Base-by-base conservation (phyloP, 192 early-diverging fungal genomes). In the Coemansia sp. region DNA sequence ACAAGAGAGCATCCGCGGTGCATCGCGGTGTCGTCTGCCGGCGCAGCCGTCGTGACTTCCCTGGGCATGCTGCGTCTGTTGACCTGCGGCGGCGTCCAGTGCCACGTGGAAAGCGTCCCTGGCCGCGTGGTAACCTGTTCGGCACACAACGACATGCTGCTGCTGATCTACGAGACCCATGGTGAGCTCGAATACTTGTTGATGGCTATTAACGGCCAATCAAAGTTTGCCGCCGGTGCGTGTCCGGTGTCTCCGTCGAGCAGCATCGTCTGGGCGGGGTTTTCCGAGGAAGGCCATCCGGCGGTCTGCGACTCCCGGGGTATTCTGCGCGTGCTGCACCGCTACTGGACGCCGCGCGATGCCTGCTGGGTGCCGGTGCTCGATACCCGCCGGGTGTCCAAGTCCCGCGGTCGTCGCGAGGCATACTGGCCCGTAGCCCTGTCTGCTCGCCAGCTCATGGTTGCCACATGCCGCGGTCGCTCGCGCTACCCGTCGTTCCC, bases 391-490 rank as follows among this genome's bases (percentile, higher is more conserved):
- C 64, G 42, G 22, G 64, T 68, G 16, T 80, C 83, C 11, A 58
- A 49, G 22, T 55, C 62, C 7, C 46, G 64, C 4, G 65, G 74
- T 52, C 72, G 83, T 60, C 72, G 83, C 61, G 90, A 89, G 59
- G 46, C 63, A 9, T 92, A 91, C 68, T 98, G 95, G 95, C 89
- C 94, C 2, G 86, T 97, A 46, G 94, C 90, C 3, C 64, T 95
- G 0, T 83, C 86, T 6, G 88, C 85, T 30, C 72, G 74, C 32
- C 69, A 87, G 58, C 75, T 95, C 54, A 85, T 91, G 56, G 92
- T 86, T 65, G 74, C 90, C 35, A 83, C 87, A 8, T 88, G 86
- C 70, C 87, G 85, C 16, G 46, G 56, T 51, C 58, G 58, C 54
- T 32, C 61, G 29, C 68, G 67, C 29, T 75, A 67, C 45, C 93